These are phyloP conservation scores for Dictyostelium citrinum DNA, from an alignment of 78 protist genomes.

Conservation along the genomic window DNA sequence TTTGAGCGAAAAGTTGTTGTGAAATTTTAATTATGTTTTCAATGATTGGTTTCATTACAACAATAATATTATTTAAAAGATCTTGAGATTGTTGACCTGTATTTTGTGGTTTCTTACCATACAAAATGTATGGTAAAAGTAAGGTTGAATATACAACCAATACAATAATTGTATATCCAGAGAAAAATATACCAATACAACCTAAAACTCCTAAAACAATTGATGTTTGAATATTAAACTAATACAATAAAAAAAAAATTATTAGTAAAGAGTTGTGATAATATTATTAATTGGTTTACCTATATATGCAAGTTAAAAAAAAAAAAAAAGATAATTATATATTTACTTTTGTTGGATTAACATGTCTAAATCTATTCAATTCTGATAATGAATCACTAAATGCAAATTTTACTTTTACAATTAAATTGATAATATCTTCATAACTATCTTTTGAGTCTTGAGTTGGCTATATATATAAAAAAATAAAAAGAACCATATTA, in stretches of 20 bases:
- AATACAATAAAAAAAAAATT: not conserved
- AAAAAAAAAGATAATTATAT: not conserved
- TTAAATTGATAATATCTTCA: constrained; percentile 14
- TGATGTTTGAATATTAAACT: constrained; percentile 48
- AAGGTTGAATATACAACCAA: not conserved
- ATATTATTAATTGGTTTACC: not conserved
- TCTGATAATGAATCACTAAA: constrained; percentile 39
- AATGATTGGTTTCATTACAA: not conserved
- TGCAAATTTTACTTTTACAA: not conserved
- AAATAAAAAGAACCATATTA: not conserved
- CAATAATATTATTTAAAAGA: not conserved
- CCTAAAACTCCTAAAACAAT: constrained; percentile 27
- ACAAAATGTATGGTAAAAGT: not conserved
- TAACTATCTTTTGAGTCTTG: constrained; percentile 19
- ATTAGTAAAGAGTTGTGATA: no score
- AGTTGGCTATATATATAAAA: not conserved
- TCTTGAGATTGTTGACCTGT: not conserved
- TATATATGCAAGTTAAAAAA: not conserved
- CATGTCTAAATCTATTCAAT: constrained; percentile 29
- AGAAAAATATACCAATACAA: constrained; percentile 1
- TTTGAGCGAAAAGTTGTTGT: not conserved
- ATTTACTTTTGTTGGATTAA: constrained; percentile 38
- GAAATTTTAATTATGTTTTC: not conserved
- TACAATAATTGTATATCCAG: constrained; percentile 35
- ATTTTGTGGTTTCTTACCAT: not conserved